Percentiles rank a stretch among this genome's conserved stretches.
Conservation (phyloP, 345 rosid species). For the Arabidopsis thaliana region TAIR10.1 NC_003070.9:7613501-7614000, state of each 20-base stretch:
- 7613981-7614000: conserved; percentile 80
- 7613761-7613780: conserved; percentile 73
- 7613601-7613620: conserved; percentile 68
- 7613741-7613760: conserved; percentile 76
- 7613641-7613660: conserved; percentile 73
- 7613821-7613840: conserved; percentile 80
- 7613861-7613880: conserved; percentile 70
- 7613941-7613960: conserved; percentile 75
- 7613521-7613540: conserved; percentile 58
- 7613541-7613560: conserved; percentile 83
- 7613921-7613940: conserved; percentile 51
- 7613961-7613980: conserved; percentile 94
- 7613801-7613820: conserved; percentile 91
- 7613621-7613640: conserved; percentile 67
- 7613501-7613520: conserved; percentile 78
- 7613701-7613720: conserved; percentile 70
- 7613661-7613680: conserved; percentile 89
- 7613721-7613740: conserved; percentile 84
- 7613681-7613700: conserved; percentile 71
- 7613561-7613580: conserved; percentile 65
- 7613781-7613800: conserved; percentile 74
- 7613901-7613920: conserved; percentile 48
- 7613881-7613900: conserved; percentile 69
- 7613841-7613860: conserved; percentile 76
- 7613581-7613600: conserved; percentile 82